Evolutionary conservation across 139 green algal species (phyloP).

Genomic region (Haematococcus sp.): DNA sequence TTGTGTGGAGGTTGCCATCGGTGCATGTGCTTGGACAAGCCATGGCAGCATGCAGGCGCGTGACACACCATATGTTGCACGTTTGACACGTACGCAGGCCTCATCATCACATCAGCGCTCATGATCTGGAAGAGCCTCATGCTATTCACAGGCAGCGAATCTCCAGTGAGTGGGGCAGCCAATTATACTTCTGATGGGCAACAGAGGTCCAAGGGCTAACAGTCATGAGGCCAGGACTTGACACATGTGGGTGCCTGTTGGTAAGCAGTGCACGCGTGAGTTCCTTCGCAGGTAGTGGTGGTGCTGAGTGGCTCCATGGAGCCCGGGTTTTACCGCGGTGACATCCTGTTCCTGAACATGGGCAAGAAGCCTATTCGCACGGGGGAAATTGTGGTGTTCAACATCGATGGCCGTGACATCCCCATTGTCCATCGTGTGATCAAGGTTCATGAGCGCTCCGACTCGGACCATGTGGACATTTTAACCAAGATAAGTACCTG

Average conservation of each 20-base stretch:
- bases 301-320: conserved; percentile 98
- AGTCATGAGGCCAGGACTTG: too few species aligned
- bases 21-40: not conserved
- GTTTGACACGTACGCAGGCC: conserved; percentile 47
- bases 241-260: too few species aligned
- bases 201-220: too few species aligned
- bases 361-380: conserved; percentile 58
- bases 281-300: conserved; percentile 92
- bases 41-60: not conserved
- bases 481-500: conserved; percentile 80
- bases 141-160: conserved; percentile 90
- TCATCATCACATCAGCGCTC: conserved; percentile 94
- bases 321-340: conserved; percentile 91
- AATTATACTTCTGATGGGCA: too few species aligned
- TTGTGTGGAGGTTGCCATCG: not conserved
- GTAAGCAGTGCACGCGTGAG: too few species aligned
- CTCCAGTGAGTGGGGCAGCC: conserved; percentile 55
- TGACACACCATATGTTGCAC: not conserved
- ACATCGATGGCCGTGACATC: conserved; percentile 90
- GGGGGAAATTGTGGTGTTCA: conserved; percentile 93
- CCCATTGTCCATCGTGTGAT: conserved; percentile 96
- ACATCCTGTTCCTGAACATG: conserved; percentile 97
- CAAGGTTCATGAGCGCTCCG: conserved; percentile 74
- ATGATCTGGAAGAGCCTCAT: conserved; percentile 98
- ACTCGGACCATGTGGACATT: conserved; percentile 64